Base-by-base conservation (phyloP, 2,329 filamentous ascomycete species). In the Alternaria atra region DNA sequence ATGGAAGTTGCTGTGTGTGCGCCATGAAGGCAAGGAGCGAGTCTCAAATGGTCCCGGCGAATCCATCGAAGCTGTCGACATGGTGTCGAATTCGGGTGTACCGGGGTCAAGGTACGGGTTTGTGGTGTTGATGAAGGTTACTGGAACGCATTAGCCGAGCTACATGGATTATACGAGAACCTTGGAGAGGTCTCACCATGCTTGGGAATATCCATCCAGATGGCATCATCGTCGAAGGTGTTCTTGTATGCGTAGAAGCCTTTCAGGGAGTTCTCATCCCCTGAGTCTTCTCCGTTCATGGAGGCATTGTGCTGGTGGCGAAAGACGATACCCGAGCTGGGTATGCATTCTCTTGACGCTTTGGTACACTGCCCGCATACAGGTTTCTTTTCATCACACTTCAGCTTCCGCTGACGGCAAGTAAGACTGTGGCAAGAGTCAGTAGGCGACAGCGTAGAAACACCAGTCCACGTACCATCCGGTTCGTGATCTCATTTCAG, bases 221-320 rank as follows among this genome's bases (percentile, higher is more conserved):
- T 80, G 59, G 83, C 86, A 60, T 86, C 80, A 60, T 86, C 82
- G 59, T 84, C 81, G 68, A 90, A 90, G 2, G 87, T 89, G 76
- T 89, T 87, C 71, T 87, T 88, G 75, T 90, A 89, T 25, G 86
- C 86, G 72, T 89, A 90, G 74, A 89, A 90, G 17, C 85, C 84
- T 62, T 86, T 86, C 62, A 89, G 77, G 51, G 80, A 81, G 35
- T 81, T 83, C 43, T 82, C 80, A 25, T 76, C 73, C 17, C 74
- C 75, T 5, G 77, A 77, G 44, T 81, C 80, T 13, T 79, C 78
- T 50, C 84, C 83, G 60, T 89, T 90, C 87, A 90, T 88, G 20
- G 87, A 89, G 30, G 87, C 87, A 83, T 90, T 90, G 77, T 90
- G 88, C 71, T 90, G 87, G 75, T 90, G 88, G 56, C 88, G 85